Evolutionary conservation across 192 early-diverging fungal genomes (phyloP), one percentile per base, ranked within the genome.

Genomic region (Diversispora eburnea): DNA sequence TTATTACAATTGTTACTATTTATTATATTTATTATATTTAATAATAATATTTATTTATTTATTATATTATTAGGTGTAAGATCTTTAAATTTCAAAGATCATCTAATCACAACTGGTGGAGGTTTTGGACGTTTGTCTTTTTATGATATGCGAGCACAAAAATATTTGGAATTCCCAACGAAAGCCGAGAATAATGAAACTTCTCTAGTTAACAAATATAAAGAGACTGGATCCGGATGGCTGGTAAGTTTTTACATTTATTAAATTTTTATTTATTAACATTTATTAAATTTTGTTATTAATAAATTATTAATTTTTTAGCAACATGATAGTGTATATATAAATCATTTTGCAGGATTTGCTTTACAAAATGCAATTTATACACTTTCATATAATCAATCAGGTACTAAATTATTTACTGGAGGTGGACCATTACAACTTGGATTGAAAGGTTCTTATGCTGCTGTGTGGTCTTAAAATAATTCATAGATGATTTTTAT

Each of bases 331-430:
- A 62, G 67, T 6, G 72, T 82, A 10, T 88, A 84, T 25, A 75
- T 77, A 20, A 75, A 59, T 25, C 75, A 80, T 70, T 89, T 90
- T 65, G 20, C 74, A 9, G 86, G 85, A 39, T 72, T 75, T 1
- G 75, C 81, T 20, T 81, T 87, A 47, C 65, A 80, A 7, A 89
- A 88, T 63, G 90, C 91, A 0, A 67, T 91, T 13, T 92, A 91
- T 67, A 74, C 86, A 39, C 70, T 91, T 51, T 60, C 75, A 46
- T 89, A 88, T 58, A 80, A 84, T 51, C 67, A 71, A 22, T 68
- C 75, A 2, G 74, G 80, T n/a, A 78, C 78, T 13, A 78, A 71
- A 33, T 65, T 91, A 48, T 88, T 90, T 80, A 78, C 85, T 15
- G 87, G 85, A 8, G 90, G 90, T 39, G 90, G 90, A 6, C 90